A percentile compares a stretch with the other conserved stretches of the same genome.
phyloP scores from a whole-genome alignment of 305 asterid species.

The Withania somnifera region DNA sequence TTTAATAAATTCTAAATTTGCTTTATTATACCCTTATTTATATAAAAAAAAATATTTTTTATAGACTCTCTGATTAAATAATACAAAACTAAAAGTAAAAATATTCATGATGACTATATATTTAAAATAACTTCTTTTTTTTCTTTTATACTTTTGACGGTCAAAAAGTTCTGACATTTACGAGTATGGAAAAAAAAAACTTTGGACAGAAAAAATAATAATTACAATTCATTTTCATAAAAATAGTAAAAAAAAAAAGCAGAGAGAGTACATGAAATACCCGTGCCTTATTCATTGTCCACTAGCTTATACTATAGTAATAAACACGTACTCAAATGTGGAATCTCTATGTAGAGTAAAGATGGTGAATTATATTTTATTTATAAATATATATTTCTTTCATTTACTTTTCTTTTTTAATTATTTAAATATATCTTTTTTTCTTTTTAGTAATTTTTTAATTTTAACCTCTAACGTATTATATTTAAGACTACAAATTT shows the following conservation, averaged over 20 bases:
- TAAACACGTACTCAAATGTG: not conserved
- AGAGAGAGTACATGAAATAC: conserved; percentile 8
- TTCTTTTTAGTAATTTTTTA: no score
- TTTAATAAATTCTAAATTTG: no score
- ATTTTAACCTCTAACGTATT: no score
- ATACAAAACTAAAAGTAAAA: no score
- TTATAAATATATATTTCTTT: not conserved
- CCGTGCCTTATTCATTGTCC: conserved; percentile 13
- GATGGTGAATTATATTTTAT: not conserved
- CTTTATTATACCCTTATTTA: no score
- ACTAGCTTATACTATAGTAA: not conserved
- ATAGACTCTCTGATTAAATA: no score
- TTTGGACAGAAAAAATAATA: not conserved
- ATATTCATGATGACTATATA: not conserved
- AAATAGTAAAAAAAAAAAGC: not conserved
- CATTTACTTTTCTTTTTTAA: no score
- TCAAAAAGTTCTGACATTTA: conserved; percentile 9
- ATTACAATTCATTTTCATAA: conserved; percentile 5
- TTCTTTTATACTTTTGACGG: conserved; percentile 11
- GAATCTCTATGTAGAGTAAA: not conserved
- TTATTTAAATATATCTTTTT: no score
- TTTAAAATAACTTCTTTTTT: not conserved
- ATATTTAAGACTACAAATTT: no score
- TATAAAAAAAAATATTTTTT: no score
- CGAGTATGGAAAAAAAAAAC: not conserved